Conservation (phyloP, 371 early-diverging fungal species). For the Mucor irregularis region DNA sequence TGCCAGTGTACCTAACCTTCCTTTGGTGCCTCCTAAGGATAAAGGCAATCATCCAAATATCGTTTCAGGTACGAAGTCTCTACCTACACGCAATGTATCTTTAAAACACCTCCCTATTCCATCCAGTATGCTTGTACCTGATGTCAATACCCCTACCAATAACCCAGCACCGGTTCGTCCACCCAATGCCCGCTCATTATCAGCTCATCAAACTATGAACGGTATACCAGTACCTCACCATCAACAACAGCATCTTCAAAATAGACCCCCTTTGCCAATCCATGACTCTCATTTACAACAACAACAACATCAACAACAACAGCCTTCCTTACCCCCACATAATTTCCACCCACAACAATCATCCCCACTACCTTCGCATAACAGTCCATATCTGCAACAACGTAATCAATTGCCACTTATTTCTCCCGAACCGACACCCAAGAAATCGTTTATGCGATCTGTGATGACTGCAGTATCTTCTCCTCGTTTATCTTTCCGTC, state of each 20-base stretch:
- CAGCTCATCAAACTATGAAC: slow-evolving; percentile 4
- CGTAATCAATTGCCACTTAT: neutral
- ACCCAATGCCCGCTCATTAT: neutral
- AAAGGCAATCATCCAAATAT: neutral
- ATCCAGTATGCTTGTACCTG: slow-evolving; percentile 6
- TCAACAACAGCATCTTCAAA: neutral
- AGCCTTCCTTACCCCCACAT: neutral
- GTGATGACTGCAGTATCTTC: slow-evolving; percentile 3
- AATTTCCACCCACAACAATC: neutral
- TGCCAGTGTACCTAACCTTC: neutral
- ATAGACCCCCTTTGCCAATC: too few relatives aligned
- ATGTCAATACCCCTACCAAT: slow-evolving; percentile 1
- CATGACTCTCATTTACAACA: too few relatives aligned
- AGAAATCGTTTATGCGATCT: slow-evolving; percentile 21
- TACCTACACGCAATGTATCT: slow-evolving; percentile 8
- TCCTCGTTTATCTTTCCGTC: slow-evolving; percentile 1
- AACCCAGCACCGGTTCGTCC: neutral
- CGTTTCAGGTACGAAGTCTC: slow-evolving; percentile 2
- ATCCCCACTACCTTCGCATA: too few relatives aligned
- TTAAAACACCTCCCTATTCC: slow-evolving; percentile 15
- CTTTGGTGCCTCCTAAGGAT: neutral
- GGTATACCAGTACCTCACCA: neutral
- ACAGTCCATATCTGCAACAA: neutral
- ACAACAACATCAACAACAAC: neutral
- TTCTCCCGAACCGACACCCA: neutral